Conservation (phyloP, 2,329 filamentous ascomycete genomes). For the Hypoxylon sp. region DNA sequence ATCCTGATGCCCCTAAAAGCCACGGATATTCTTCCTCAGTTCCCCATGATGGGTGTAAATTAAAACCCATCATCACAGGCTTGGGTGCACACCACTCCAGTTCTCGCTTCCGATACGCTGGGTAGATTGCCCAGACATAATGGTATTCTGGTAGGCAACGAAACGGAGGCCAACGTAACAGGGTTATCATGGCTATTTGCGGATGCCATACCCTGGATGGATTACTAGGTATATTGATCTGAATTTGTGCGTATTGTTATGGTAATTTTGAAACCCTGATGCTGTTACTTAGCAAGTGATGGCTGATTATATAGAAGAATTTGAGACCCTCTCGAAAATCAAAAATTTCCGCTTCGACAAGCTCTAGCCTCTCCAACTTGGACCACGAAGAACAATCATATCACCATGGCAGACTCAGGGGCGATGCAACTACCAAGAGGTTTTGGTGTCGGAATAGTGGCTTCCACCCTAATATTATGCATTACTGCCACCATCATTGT, state of each 20-base stretch:
- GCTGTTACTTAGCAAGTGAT: too few relatives aligned
- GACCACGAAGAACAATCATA: background rate
- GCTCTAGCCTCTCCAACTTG: background rate
- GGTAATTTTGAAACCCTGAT: too few relatives aligned
- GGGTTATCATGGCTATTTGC: constrained; percentile 10
- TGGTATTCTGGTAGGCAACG: constrained; percentile 2
- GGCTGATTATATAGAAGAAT: constrained; percentile 20
- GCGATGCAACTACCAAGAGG: background rate
- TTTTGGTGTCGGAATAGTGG: constrained; percentile 7
- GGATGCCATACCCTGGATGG: background rate
- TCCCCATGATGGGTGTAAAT: background rate
- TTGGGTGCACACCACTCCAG: background rate
- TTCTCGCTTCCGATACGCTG: constrained; percentile 4
- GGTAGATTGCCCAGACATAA: background rate
- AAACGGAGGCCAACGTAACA: background rate
- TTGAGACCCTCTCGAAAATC: too few relatives aligned
- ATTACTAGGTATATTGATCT: too few relatives aligned
- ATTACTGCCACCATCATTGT: constrained; percentile 4
- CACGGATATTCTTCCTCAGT: background rate
- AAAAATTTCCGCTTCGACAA: too few relatives aligned
- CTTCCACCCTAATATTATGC: constrained; percentile 3
- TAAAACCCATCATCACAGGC: background rate
- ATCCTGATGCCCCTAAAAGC: background rate
- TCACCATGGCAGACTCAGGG: background rate
- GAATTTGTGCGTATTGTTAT: too few relatives aligned